Percentiles rank a stretch among this genome's conserved stretches.
Conservation (phyloP, 768 basidiomycete species). For the Trametes sanguinea region DNA sequence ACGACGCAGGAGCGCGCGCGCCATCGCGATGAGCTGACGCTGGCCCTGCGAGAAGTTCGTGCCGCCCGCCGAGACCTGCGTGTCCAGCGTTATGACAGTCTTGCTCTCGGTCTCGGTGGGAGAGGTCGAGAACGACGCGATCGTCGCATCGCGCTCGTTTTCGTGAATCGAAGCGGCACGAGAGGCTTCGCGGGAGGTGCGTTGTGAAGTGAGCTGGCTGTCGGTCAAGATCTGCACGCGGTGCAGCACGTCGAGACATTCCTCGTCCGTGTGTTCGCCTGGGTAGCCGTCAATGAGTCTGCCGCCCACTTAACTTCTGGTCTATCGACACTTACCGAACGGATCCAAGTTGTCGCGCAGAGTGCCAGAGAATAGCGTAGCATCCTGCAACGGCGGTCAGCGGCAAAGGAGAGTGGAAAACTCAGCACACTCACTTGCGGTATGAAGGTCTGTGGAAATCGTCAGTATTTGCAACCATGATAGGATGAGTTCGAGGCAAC, state of each 20-base stretch:
- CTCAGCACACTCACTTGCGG: constrained; percentile 44
- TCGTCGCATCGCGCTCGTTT: constrained; percentile 41
- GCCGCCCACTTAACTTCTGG: background rate
- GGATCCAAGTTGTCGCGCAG: constrained; percentile 76
- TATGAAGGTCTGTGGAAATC: constrained; percentile 65
- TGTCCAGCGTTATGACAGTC: constrained; percentile 64
- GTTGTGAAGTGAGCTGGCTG: constrained; percentile 48
- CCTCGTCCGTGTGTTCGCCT: constrained; percentile 78
- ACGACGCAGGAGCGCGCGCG: constrained; percentile 71
- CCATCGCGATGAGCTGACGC: constrained; percentile 85
- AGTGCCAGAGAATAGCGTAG: constrained; percentile 79
- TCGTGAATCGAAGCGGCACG: constrained; percentile 47
- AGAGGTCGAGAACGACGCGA: constrained; percentile 30
- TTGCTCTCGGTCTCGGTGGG: constrained; percentile 58
- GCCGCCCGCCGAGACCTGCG: constrained; percentile 82
- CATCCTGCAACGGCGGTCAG: constrained; percentile 43
- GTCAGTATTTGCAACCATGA: background rate
- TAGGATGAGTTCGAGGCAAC: constrained; percentile 24
- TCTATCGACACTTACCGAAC: constrained; percentile 46
- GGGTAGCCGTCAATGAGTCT: background rate
- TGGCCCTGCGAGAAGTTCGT: constrained; percentile 94
- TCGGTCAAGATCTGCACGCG: constrained; percentile 78
- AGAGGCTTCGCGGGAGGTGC: constrained; percentile 51
- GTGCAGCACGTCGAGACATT: constrained; percentile 77
- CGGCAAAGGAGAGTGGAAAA: background rate